Base-by-base conservation (phyloP, 176 grass and related monocot species). In the Cymbopogon citratus region DNA sequence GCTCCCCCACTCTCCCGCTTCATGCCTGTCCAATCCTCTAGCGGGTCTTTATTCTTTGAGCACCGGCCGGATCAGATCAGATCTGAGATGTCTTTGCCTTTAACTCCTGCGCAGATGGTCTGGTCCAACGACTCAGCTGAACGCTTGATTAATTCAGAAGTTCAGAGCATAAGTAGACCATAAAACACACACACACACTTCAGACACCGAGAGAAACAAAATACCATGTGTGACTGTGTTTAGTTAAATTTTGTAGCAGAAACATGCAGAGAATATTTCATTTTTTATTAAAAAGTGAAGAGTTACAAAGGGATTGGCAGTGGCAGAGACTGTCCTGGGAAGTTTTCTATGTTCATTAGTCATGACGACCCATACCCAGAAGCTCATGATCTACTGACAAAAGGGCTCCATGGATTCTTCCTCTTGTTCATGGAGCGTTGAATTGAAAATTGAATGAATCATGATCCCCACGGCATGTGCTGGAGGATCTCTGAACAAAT, bases 41-140 rank as follows among this genome's bases (percentile, higher is more conserved):
- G n/a, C 72, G 5, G 7, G 72, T 43, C 41, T 78, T 87, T 87
- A 87, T 87, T 83, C 57, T 28, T 83, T 73, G 19, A 11, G 35
- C 66, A 60, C 25, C 85, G 49, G 65, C 11, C 26, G 10, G 23
- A 88, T 74, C 46, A 59, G 7, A 59, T 59, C 54, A 24, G 75
- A 88, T 80, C 69, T 48, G 27, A 26, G 79, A 28, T 54, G 74
- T 38, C 14, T 75, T 69, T 49, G 24, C 69, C 23, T 46, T 74
- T 5, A 25, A 38, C 31, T 77, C 64, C 16, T 25, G 49, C 38
- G 1, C 16, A 21, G 9, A 35, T 36, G 16, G 69, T 67, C 64
- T 36, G 16, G 28, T 4, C 9, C 5, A 56, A 33, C 21, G 28
- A 74, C 5, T 56, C 28, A 35, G 45, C 15, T 70, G 56, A 1